Base-by-base conservation (phyloP, 495 filamentous ascomycete species). In the Aspergillus asperescens region DNA sequence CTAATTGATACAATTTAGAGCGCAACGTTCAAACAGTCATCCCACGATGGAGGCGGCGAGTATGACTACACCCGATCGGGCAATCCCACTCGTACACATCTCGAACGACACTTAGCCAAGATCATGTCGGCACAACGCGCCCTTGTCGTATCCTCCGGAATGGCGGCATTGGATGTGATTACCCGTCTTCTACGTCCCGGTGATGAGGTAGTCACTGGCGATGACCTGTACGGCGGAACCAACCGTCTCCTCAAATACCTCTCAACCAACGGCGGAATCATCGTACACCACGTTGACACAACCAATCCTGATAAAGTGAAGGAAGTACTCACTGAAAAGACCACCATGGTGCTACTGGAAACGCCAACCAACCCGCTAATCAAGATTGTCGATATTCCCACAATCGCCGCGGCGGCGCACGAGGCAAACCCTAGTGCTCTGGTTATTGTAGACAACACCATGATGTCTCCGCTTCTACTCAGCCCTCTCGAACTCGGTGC, bases 31-130 rank as follows among this genome's bases (percentile, higher is more conserved):
- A 97, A 97, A 71, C 93, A 96, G 74, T 81, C 81, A 47, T 90
- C 90, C 48, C 81, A 77, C 54, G 82, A 80, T 49, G 88, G 87
- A 40, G 86, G 82, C 37, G 76, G 74, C 48, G 91, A 96, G 68
- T 98, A 97, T 74, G 93, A 98, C 77, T 98, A 98, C 77, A 96
- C 93, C 31, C 85, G 93, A 20, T 95, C 90, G 28, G 93, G 93
- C 24, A 98, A 98, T 64, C 93, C 93, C 15, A 98, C 93, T 41
- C 82, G 93, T 41, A 95, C 92, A 19, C 94, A 97, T 63, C 81
- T 98, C 52, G 93, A 98, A 72, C 84, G 93, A 52, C 93, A 98
- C 68, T 78, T 98, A 52, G 94, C 93, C 55, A 97, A 97, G 80
- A 95, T 98, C 70, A 98, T 97, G 94, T 85, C 85, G 55, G 93